Base-by-base conservation (phyloP, 371 early-diverging fungal species). In the Saksenaea vasiformis region DNA sequence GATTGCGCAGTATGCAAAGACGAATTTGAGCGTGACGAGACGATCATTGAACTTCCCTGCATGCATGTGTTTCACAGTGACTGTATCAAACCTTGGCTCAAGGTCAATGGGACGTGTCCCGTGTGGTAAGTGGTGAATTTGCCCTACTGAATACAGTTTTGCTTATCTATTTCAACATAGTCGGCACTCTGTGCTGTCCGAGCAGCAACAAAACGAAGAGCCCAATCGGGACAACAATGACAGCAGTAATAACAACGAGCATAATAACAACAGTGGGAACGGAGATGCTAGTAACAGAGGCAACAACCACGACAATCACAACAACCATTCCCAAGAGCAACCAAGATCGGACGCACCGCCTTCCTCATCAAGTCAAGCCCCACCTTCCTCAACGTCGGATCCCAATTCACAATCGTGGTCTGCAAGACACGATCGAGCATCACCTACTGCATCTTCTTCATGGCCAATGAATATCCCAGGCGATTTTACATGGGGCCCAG, bases 11-110 rank as follows among this genome's bases (percentile, higher is more conserved):
- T 95, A 24, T 94, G 95, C 77, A 90, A 92, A 71, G 93, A 93
- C 35, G 88, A 87, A 54, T 93, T 91, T 76, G 74, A 70, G 28
- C n/a, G 59, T 26, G 74, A 73, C 27, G 86, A 93, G 64, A 58
- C 76, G 54, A 84, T 87, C 27, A 71, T 84, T 56, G 65, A 76
- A 58, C 76, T 97, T 58, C 92, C 92, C 4, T 97, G 97, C 78
- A 77, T 78, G 26, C 97, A 97, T 65, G 66, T 87, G 38, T 96
- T 91, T 70, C 97, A 97, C 66, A 80, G 81, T 35, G 91, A 90
- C 5, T 97, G 97, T 74, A 90, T 96, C 53, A 90, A 91, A 56
- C 89, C 88, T 51, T 97, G 97, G 97, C 86, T 97, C 37, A 90
- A 89, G 64, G 80, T 88, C 60, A 92, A 90, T 62, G 88, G 90